Percentiles rank a stretch among this genome's conserved stretches.
phyloP scores from a whole-genome alignment of 768 basidiomycete species.

The Amanita inopinata region DNA sequence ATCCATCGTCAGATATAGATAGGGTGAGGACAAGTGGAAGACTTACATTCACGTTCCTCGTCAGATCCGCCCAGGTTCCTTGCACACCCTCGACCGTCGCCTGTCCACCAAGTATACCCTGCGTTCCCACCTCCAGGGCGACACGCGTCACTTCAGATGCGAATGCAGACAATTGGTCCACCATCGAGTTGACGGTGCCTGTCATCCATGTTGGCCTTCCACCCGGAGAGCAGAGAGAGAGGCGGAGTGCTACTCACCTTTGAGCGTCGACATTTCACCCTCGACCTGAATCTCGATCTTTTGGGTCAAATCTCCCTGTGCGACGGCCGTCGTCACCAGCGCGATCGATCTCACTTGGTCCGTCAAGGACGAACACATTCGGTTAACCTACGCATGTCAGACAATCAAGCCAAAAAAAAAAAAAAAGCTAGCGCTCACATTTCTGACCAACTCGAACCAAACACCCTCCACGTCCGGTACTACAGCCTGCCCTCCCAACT shows the following conservation, averaged over 20 bases:
- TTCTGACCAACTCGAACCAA: slow-evolving; percentile 76
- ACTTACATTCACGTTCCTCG: slow-evolving; percentile 80
- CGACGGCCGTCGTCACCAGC: slow-evolving; percentile 81
- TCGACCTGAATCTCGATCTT: slow-evolving; percentile 89
- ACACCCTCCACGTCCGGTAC: slow-evolving; percentile 90
- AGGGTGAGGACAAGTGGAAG: slow-evolving; percentile 2
- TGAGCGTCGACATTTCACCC: slow-evolving; percentile 77
- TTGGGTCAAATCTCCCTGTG: slow-evolving; percentile 82
- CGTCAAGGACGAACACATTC: slow-evolving; percentile 74
- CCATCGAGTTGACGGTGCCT: slow-evolving; percentile 89
- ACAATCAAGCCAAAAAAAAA: not conserved
- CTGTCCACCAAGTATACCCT: slow-evolving; percentile 86
- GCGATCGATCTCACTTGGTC: slow-evolving; percentile 80
- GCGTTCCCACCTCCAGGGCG: slow-evolving; percentile 83
- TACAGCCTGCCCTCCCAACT: slow-evolving; percentile 79
- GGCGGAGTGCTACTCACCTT: slow-evolving; percentile 23
- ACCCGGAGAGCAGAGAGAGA: not conserved
- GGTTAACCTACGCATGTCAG: slow-evolving; percentile 43
- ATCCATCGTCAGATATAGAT: not conserved
- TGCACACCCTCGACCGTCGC: slow-evolving; percentile 86
- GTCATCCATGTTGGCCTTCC: not conserved
- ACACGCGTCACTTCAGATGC: slow-evolving; percentile 78
- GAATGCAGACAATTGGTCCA: slow-evolving; percentile 81
- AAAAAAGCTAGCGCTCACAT: slow-evolving; percentile 34
- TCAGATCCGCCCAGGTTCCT: slow-evolving; percentile 89